Conservation (phyloP, 805 yeast genomes). For the Danielia oregonensis region DNA sequence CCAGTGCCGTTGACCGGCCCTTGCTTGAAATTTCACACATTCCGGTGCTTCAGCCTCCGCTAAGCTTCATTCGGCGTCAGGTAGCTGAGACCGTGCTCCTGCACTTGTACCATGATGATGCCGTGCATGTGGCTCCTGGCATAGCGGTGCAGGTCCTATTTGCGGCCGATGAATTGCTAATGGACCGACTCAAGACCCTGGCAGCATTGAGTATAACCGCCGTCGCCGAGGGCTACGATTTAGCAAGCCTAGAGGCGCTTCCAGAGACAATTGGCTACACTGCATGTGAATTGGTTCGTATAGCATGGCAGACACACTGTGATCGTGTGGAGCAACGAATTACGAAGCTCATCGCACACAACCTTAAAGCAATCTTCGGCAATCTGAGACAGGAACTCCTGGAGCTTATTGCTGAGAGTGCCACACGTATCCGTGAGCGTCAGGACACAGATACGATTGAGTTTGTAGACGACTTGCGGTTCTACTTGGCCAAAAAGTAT, state of each 20-base stretch:
- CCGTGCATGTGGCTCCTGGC: conserved; percentile 43
- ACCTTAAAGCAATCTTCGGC: conserved; percentile 35
- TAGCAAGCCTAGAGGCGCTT: conserved; percentile 17
- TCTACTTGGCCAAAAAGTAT: conserved; percentile 46
- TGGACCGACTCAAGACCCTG: conserved; percentile 63
- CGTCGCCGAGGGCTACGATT: conserved; percentile 16
- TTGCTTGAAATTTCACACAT: conserved; percentile 5
- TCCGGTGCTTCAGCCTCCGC: conserved; percentile 13
- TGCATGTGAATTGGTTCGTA: conserved; percentile 54
- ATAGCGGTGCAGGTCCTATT: conserved; percentile 53
- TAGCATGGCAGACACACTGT: conserved; percentile 66
- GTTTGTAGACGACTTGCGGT: conserved; percentile 72
- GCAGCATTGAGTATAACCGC: conserved; percentile 51
- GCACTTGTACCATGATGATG: conserved; percentile 59
- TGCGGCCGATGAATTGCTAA: conserved; percentile 55
- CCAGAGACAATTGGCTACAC: conserved; percentile 28
- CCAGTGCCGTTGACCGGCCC: conserved; percentile 3
- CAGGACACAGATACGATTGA: conserved; percentile 80
- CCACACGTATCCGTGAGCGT: conserved; percentile 53
- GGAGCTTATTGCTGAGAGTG: conserved; percentile 38
- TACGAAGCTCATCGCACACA: conserved; percentile 54
- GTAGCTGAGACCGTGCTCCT: conserved; percentile 50
- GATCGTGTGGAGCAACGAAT: conserved; percentile 62
- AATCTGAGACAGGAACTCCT: conserved; percentile 21
- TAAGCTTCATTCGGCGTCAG: conserved; percentile 12